Conservation (phyloP, 2,329 filamentous ascomycete genomes). For the Sclerotinia spermophila region DNA sequence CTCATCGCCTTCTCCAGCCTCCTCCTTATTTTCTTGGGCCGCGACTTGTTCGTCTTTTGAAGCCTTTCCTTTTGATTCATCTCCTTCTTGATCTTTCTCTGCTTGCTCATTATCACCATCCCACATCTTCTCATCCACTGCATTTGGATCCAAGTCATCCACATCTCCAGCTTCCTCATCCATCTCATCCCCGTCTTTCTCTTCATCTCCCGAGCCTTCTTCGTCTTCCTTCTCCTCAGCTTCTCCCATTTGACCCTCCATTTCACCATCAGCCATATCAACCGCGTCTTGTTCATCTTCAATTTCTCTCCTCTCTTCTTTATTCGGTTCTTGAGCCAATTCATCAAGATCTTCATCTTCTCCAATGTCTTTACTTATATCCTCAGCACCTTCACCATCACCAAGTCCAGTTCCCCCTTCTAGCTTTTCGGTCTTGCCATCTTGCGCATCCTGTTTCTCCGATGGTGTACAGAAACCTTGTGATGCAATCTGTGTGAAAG, state of each 20-base stretch:
- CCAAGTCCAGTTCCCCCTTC: slow-evolving; percentile 92
- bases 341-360: slow-evolving; percentile 92
- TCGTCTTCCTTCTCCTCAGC: slow-evolving; percentile 59
- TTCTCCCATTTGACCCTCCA: slow-evolving; percentile 80
- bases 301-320: slow-evolving; percentile 57
- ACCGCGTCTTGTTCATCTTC: slow-evolving; percentile 81
- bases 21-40: slow-evolving; percentile 55
- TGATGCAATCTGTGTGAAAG: slow-evolving; percentile 73
- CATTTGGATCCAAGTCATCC: slow-evolving; percentile 81
- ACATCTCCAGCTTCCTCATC: slow-evolving; percentile 90
- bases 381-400: slow-evolving; percentile 90
- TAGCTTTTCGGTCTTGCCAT: slow-evolving; percentile 70
- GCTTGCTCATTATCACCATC: slow-evolving; percentile 77
- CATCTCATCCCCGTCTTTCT: slow-evolving; percentile 64
- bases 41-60: slow-evolving; percentile 51
- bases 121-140: slow-evolving; percentile 99
- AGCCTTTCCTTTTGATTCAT: slow-evolving; percentile 67
- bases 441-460: slow-evolving; percentile 70
- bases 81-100: slow-evolving; percentile 76
- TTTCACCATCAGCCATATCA: slow-evolving; percentile 88
- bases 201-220: slow-evolving; percentile 60
- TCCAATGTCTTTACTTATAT: slow-evolving; percentile 95
- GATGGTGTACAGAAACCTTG: slow-evolving; percentile 90
- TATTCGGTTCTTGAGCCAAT: slow-evolving; percentile 77
- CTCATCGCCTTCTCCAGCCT: slow-evolving; percentile 49